A percentile compares a stretch with the other conserved stretches of the same genome.
phyloP scores from a whole-genome alignment of 345 rosid species.

The Populus deltoides region DNA sequence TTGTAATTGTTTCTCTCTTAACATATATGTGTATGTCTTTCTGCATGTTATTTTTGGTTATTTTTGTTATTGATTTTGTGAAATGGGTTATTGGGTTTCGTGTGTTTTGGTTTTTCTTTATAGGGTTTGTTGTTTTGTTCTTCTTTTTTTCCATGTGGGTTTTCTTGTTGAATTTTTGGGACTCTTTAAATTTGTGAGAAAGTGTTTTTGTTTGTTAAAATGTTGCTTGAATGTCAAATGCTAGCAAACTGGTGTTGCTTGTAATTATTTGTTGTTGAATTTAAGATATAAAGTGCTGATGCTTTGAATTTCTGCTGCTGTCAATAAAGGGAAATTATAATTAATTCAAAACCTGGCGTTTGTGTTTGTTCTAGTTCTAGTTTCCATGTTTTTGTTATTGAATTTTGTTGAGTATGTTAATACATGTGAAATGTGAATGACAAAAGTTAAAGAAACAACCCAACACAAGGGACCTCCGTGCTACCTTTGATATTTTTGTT shows the following conservation, averaged over 20 bases:
- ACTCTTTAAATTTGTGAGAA: neutral
- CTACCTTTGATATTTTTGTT: neutral
- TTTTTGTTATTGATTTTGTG: neutral
- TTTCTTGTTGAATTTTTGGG: neutral
- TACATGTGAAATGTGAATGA: neutral
- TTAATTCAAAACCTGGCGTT: neutral
- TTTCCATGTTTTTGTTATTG: neutral
- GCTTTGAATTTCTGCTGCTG: neutral
- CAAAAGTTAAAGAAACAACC: neutral
- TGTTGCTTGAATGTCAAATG: neutral
- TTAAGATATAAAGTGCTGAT: neutral
- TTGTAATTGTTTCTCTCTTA: neutral
- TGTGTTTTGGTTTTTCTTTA: neutral
- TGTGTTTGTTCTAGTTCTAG: neutral
- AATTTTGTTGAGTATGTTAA: neutral
- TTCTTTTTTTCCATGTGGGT: neutral
- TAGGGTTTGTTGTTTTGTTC: neutral
- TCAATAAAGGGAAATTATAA: neutral
- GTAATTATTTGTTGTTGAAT: neutral
- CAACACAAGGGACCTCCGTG: neutral
- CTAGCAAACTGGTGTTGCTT: neutral
- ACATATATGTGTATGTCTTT: neutral
- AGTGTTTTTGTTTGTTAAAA: neutral
- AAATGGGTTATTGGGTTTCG: neutral
- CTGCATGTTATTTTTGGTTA: neutral